Evolutionary conservation across 139 green algal genomes (phyloP), one percentile per base, ranked within the genome.

Genomic region (Diplosphaera chodatii): DNA sequence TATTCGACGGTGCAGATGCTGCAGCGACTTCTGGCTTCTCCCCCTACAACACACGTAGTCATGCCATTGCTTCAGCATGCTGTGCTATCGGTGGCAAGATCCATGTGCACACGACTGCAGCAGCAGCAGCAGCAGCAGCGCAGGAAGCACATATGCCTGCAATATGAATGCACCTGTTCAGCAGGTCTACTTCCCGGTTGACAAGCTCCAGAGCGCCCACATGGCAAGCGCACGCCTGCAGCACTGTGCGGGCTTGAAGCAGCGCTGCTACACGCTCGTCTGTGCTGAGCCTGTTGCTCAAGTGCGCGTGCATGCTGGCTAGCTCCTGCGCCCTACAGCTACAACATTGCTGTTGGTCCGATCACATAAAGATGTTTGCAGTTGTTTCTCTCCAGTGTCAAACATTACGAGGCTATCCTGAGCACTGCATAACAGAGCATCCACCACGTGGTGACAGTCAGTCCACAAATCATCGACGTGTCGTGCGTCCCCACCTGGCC

Each of bases 201-300:
- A 95, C 87, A 30, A 96, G 80, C 68, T 88, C 76, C 48, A 93
- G 84, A 25, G 96, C 78, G 80, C 95, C 90, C 21, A 94, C 77
- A 66, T 85, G 80, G 85, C 86, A 94, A 82, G 94, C 89, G 80
- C 90, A 92, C 77, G 92, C 91, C 78, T 85, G 82, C 41, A 89
- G 86, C 3, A 85, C 89, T 83, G 87, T 95, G 83, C 96, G 95
- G 29, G 93, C 89, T 68, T 95, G 88, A 78, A 93, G 82, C 83
- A 96, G 85, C 78, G 93, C 90, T 64, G 94, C 87, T 40, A 96
- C 77, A 20, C 91, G 84, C 82, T 94, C 87, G 32, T 93, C 86
- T 21, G 89, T 77, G 0, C 74, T 84, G 22, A 91, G 77, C 63
- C 80, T 68, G 75, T 80, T 75, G 88, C 68, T 40, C 74, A 83